phyloP scores from a whole-genome alignment of 2,329 filamentous ascomycete species.

The Epichloe typhina region DNA sequence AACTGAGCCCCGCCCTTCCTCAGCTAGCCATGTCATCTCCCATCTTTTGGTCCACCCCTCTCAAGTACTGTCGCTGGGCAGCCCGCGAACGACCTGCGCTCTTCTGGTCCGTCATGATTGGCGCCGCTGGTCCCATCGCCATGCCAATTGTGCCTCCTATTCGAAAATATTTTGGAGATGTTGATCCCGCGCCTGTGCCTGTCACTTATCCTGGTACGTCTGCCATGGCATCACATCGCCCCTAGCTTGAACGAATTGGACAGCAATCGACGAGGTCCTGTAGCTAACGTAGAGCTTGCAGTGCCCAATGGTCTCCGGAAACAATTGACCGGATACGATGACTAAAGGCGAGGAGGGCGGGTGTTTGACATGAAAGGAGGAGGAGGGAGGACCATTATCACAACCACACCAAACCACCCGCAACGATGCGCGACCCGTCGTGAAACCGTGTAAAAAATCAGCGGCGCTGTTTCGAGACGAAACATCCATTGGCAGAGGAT shows the following conservation, averaged over 20 bases:
- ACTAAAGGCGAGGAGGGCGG: slow-evolving; percentile 24
- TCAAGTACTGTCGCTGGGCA: slow-evolving; percentile 81
- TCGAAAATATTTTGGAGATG: slow-evolving; percentile 59
- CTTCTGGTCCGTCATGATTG: slow-evolving; percentile 76
- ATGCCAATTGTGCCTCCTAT: slow-evolving; percentile 63
- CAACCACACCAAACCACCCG: neutral
- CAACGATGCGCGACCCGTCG: neutral
- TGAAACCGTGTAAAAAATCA: slow-evolving; percentile 6
- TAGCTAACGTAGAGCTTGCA: slow-evolving; percentile 14
- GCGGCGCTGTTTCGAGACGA: slow-evolving; percentile 1
- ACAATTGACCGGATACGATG: slow-evolving; percentile 46
- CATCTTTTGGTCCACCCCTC: slow-evolving; percentile 69
- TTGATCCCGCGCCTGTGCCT: slow-evolving; percentile 59
- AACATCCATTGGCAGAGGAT: neutral
- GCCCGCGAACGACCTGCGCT: slow-evolving; percentile 78
- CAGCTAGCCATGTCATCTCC: slow-evolving; percentile 44
- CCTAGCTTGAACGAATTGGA: neutral
- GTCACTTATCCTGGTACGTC: slow-evolving; percentile 82
- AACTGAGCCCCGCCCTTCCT: neutral
- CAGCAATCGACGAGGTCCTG: neutral
- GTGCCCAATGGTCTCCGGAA: slow-evolving; percentile 48
- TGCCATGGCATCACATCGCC: neutral
- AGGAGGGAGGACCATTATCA: neutral
- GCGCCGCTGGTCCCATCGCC: slow-evolving; percentile 55
- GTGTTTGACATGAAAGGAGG: neutral